Percentiles rank a stretch among this genome's conserved stretches.
Conservation (phyloP, 225 moss, liverwort and hornwort genomes). For the Marchantia polymorpha region DNA sequence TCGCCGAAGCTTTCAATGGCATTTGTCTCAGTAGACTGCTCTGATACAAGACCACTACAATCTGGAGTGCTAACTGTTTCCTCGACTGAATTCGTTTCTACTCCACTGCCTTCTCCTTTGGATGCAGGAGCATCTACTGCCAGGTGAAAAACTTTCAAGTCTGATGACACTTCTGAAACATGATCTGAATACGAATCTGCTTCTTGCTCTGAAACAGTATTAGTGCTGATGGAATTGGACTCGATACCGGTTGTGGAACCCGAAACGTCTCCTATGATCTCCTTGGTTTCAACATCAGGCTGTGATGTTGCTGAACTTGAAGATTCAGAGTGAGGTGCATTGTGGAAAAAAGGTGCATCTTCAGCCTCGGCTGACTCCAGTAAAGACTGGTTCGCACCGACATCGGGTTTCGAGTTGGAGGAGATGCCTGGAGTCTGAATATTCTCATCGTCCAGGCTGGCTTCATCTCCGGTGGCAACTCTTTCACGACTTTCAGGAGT, state of each 20-base stretch:
- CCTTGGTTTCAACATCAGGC: not conserved
- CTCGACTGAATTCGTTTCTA: not conserved
- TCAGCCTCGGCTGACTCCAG: not conserved
- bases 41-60: not conserved
- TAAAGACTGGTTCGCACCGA: constrained; percentile 4
- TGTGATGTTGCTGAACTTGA: constrained; percentile 1
- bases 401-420: not conserved
- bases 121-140: not conserved
- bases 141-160: not conserved
- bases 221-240: not conserved
- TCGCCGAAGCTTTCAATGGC: not conserved
- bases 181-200: not conserved
- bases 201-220: not conserved
- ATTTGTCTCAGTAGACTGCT: not conserved
- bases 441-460: constrained; percentile 15
- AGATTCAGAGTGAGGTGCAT: constrained; percentile 13
- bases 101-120: not conserved
- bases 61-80: not conserved
- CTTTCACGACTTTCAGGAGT: not conserved
- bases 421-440: not conserved
- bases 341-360: not conserved
- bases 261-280: not conserved
- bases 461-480: not conserved
- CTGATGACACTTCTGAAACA: not conserved
- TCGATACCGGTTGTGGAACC: not conserved